These are phyloP conservation scores for Capsicum baccatum DNA, from an alignment of 257 asterid species.

Conservation along the genomic window DNA sequence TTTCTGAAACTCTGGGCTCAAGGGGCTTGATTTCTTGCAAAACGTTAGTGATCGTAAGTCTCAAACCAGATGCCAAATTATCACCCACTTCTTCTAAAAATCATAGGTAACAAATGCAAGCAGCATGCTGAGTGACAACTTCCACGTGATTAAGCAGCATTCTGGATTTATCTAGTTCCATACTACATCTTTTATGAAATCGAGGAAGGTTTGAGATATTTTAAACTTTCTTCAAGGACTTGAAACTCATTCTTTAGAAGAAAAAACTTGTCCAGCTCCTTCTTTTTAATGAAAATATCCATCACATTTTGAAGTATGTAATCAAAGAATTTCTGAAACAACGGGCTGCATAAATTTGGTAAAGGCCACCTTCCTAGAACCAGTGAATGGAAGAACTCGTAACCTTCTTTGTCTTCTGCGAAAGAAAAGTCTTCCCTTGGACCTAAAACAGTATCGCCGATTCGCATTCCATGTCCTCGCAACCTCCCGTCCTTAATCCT, in stretches of 20 bases:
- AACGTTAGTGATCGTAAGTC: background rate
- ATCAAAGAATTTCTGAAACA: background rate
- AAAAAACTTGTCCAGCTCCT: background rate
- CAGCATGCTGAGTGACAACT: background rate
- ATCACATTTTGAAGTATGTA: conserved; percentile 5
- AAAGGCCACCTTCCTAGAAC: conserved; percentile 1
- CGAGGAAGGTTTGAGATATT: background rate
- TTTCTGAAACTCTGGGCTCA: background rate
- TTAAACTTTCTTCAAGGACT: background rate
- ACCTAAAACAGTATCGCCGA: background rate
- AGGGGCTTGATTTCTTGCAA: background rate
- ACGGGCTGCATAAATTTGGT: background rate
- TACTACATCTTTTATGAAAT: background rate
- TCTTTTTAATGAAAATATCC: background rate
- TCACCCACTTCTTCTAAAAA: conserved; percentile 1
- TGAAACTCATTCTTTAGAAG: background rate
- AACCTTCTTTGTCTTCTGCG: conserved; percentile 9
- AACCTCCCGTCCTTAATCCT: background rate
- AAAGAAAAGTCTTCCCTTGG: background rate
- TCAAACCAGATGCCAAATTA: background rate
- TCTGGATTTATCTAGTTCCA: background rate
- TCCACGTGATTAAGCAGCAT: background rate
- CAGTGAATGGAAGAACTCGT: conserved; percentile 13
- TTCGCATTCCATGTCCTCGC: background rate
- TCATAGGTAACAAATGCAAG: background rate